A percentile compares a stretch with the other conserved stretches of the same genome.
Conservation (phyloP, 805 yeast genomes). For the Cyberlindnera misumaiensis region DNA sequence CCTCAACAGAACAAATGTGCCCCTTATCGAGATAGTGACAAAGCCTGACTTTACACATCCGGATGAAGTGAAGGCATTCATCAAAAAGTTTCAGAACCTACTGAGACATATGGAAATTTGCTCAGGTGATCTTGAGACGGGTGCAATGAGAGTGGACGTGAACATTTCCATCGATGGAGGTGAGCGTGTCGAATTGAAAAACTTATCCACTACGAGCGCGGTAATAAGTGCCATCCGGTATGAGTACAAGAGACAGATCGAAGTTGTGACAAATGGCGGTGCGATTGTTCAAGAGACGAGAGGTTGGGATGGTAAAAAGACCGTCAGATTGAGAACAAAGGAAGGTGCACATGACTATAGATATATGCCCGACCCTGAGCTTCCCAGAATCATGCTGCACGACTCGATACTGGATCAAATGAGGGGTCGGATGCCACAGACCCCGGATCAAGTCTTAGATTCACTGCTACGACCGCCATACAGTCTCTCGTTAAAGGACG, state of each 20-base stretch:
- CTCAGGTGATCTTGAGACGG: slow-evolving; percentile 87
- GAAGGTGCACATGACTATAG: slow-evolving; percentile 83
- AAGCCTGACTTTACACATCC: slow-evolving; percentile 73
- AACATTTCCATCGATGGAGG: slow-evolving; percentile 75
- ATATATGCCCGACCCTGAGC: slow-evolving; percentile 91
- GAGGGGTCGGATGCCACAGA: slow-evolving; percentile 37
- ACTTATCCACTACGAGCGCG: slow-evolving; percentile 78
- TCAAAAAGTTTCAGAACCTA: slow-evolving; percentile 71
- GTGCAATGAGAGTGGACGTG: slow-evolving; percentile 93
- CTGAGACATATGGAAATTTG: slow-evolving; percentile 67
- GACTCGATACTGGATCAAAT: slow-evolving; percentile 36
- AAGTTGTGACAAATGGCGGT: slow-evolving; percentile 31
- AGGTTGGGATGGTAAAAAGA: slow-evolving; percentile 81
- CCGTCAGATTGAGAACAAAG: slow-evolving; percentile 64
- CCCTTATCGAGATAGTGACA: slow-evolving; percentile 87
- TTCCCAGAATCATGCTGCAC: slow-evolving; percentile 52
- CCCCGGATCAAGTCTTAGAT: slow-evolving; percentile 55
- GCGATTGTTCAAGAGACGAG: slow-evolving; percentile 57
- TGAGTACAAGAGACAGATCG: slow-evolving; percentile 69
- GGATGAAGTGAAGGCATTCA: slow-evolving; percentile 67
- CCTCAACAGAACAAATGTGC: slow-evolving; percentile 77
- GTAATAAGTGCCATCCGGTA: slow-evolving; percentile 66
- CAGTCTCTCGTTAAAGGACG: slow-evolving; percentile 62
- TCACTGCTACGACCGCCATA: slow-evolving; percentile 44
- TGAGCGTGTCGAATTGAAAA: slow-evolving; percentile 81